Evolutionary conservation across 2,329 filamentous ascomycete species (phyloP).

Genomic region (Pseudopyrenochaeta lycopersici): DNA sequence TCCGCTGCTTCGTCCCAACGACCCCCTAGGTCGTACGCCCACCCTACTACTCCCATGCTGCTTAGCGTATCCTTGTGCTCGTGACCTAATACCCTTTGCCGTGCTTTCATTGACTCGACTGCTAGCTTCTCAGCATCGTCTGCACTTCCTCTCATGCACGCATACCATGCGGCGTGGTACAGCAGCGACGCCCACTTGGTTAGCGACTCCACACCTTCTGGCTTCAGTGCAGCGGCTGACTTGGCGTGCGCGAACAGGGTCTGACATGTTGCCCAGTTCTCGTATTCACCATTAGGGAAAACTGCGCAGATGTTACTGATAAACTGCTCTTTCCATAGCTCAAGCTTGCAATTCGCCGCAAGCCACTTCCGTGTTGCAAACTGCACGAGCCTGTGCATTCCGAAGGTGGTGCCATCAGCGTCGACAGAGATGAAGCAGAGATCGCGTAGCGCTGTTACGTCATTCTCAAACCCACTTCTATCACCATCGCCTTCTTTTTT

Average conservation of each 20-base stretch:
- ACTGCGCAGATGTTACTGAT: conserved; percentile 33
- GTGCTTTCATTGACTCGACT: neutral
- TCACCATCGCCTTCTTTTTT: too few relatives aligned
- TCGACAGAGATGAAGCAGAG: conserved; percentile 42
- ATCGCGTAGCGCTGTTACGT: neutral
- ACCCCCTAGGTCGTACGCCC: too few relatives aligned
- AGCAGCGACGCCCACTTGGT: conserved; percentile 11
- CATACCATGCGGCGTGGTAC: conserved; percentile 17
- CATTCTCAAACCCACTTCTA: neutral
- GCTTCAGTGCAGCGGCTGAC: conserved; percentile 7
- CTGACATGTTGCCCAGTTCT: conserved; percentile 46
- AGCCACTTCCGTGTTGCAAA: conserved; percentile 32
- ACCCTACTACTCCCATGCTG: too few relatives aligned
- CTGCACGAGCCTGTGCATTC: conserved; percentile 57
- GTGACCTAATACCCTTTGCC: neutral
- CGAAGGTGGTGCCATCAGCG: conserved; percentile 36
- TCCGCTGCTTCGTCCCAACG: too few relatives aligned
- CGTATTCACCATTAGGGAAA: conserved; percentile 40
- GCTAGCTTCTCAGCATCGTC: conserved; percentile 11
- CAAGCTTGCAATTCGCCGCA: conserved; percentile 18
- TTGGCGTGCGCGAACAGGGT: conserved; percentile 43
- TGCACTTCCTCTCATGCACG: conserved; percentile 5
- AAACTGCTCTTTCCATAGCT: conserved; percentile 40
- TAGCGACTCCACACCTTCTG: neutral
- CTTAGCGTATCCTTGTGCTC: too few relatives aligned